These are phyloP conservation scores for Erythrophleum ivorense DNA, from an alignment of 331 rosid genomes.

Conservation along the genomic window DNA sequence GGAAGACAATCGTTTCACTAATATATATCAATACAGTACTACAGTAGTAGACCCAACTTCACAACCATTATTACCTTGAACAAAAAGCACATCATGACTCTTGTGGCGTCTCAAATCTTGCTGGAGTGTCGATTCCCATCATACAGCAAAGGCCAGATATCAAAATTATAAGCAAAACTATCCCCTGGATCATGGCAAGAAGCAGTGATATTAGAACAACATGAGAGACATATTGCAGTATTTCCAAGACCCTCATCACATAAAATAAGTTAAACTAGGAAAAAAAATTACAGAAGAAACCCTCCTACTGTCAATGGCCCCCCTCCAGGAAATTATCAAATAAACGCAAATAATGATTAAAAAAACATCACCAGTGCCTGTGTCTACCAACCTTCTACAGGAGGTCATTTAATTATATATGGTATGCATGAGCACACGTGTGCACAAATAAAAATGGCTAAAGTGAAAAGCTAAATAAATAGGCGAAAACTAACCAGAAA, in stretches of 20 bases:
- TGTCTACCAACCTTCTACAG: neutral
- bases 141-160: conserved; percentile 97
- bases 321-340: conserved; percentile 12
- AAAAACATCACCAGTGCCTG: neutral
- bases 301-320: neutral
- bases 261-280: neutral
- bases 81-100: conserved; percentile 60
- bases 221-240: conserved; percentile 2
- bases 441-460: neutral
- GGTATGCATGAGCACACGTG: neutral
- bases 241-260: conserved; percentile 24
- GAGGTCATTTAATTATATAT: neutral
- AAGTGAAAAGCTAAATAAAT: conserved; percentile 2
- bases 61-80: conserved; percentile 42
- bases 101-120: conserved; percentile 92
- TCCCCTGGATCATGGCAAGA: conserved; percentile 62
- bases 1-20: conserved; percentile 36
- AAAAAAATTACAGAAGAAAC: conserved; percentile 2
- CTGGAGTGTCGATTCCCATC: conserved; percentile 99
- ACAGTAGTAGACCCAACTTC: conserved; percentile 46
- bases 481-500: neutral
- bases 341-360: conserved; percentile 14
- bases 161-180: conserved; percentile 87
- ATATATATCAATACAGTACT: conserved; percentile 40
- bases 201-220: conserved; percentile 47